A percentile compares a stretch with the other conserved stretches of the same genome.
Evolutionary conservation across 2,329 filamentous ascomycete genomes (phyloP).

Genomic region (Parascedosporium putredinis): DNA sequence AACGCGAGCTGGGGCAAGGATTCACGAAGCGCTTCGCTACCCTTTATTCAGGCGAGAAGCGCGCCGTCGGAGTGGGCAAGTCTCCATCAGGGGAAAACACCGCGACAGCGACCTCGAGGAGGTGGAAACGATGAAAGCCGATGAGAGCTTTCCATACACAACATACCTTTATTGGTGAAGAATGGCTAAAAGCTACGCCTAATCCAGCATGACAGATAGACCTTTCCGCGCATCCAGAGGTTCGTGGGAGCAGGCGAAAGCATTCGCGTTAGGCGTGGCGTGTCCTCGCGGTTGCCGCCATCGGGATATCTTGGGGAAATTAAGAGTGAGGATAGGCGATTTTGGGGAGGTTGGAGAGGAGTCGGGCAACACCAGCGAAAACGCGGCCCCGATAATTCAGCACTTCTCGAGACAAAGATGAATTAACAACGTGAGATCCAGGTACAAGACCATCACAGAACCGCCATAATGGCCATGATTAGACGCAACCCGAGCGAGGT

Average conservation of each 20-base stretch:
- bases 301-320: slow-evolving; percentile 8
- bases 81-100: neutral
- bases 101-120: neutral
- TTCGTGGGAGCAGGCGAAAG: too few species aligned
- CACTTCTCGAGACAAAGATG: neutral
- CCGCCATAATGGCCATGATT: slow-evolving; percentile 1
- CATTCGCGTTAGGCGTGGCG: slow-evolving; percentile 6
- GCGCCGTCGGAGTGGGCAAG: too few species aligned
- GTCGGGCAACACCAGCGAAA: neutral
- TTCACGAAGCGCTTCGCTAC: too few species aligned
- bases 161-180: slow-evolving; percentile 4
- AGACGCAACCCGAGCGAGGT: neutral
- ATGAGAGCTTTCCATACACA: neutral
- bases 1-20: neutral
- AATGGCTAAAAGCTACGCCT: neutral
- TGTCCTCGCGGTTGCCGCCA: slow-evolving; percentile 6
- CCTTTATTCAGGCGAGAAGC: too few species aligned
- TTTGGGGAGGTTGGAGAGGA: neutral
- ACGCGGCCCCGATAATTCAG: neutral
- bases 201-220: neutral
- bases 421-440: neutral
- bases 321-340: neutral
- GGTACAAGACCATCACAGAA: slow-evolving; percentile 2
- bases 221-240: neutral
- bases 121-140: neutral